Percentiles rank a stretch among this genome's conserved stretches.
Evolutionary conservation across 352 stramenopile genomes (phyloP).

Genomic region (Phytophthora kernoviae): DNA sequence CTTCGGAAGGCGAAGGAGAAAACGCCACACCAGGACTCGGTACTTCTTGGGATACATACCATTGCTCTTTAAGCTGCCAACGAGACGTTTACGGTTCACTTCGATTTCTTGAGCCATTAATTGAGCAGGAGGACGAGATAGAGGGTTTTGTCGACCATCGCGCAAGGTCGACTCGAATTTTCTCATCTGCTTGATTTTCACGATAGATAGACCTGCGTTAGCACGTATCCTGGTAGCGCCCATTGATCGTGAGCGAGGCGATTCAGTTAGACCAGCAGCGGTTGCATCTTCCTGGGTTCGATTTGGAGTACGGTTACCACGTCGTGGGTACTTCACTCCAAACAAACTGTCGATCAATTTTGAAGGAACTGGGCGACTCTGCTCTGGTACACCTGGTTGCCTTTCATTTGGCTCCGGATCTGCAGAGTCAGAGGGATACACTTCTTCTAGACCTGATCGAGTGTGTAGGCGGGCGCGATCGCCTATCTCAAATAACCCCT

Average conservation of each 20-base stretch:
- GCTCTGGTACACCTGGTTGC: conserved; percentile 9
- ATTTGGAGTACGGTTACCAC: conserved; percentile 9
- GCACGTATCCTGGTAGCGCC: conserved; percentile 17
- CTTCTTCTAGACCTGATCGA: conserved; percentile 40
- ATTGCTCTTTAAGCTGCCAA: conserved; percentile 68
- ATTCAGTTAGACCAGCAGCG: conserved; percentile 2
- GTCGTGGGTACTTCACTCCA: conserved; percentile 38
- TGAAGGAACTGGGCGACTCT: conserved; percentile 51
- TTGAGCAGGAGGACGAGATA: conserved; percentile 19
- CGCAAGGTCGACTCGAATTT: conserved; percentile 11
- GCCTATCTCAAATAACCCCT: conserved; percentile 52
- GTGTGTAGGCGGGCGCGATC: conserved; percentile 42
- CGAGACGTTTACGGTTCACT: conserved; percentile 67
- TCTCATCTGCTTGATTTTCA: conserved; percentile 11
- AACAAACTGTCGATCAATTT: conserved; percentile 82
- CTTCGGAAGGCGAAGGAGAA: conserved; percentile 81
- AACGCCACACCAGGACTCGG: conserved; percentile 83
- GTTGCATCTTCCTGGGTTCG: conserved; percentile 8
- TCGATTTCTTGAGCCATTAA: conserved; percentile 47
- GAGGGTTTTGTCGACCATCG: conserved; percentile 17
- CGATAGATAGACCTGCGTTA: conserved; percentile 8
- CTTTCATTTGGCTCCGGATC: conserved; percentile 15
- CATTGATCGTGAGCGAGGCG: conserved; percentile 6
- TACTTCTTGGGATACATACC: conserved; percentile 85
- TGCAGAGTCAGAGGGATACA: conserved; percentile 9